phyloP scores from a whole-genome alignment of 768 basidiomycete genomes.

The Boletus subcaerulescens region DNA sequence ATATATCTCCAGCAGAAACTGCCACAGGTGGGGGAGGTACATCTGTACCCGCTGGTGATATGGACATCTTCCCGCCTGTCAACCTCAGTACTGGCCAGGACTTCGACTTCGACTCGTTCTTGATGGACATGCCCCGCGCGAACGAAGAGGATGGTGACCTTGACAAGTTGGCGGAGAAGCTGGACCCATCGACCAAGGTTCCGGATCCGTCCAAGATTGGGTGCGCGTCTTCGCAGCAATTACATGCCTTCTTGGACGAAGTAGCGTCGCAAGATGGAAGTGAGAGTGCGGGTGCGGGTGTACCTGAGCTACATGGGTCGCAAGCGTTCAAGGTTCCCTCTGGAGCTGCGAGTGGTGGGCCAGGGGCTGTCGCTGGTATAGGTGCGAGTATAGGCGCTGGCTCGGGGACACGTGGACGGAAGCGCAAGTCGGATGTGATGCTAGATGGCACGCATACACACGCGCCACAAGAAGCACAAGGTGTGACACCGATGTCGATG shows the following conservation, averaged over 20 bases:
- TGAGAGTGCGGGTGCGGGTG: conserved; percentile 1
- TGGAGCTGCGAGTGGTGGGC: not conserved
- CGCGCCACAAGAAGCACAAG: not conserved
- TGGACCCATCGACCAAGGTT: conserved; percentile 30
- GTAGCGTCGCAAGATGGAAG: conserved; percentile 34
- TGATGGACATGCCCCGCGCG: conserved; percentile 37
- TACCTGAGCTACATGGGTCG: not conserved
- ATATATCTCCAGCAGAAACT: conserved; percentile 9
- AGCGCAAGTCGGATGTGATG: conserved; percentile 40
- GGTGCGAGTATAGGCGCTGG: not conserved
- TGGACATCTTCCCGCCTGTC: conserved; percentile 20
- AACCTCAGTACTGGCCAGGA: conserved; percentile 11
- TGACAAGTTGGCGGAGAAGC: conserved; percentile 34
- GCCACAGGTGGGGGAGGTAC: conserved; percentile 1
- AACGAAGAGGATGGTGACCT: conserved; percentile 28
- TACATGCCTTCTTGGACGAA: conserved; percentile 44
- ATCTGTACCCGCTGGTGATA: not conserved
- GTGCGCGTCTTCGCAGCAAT: conserved; percentile 34
- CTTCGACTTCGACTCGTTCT: conserved; percentile 41
- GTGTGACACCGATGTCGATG: not conserved
- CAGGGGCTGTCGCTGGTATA: not conserved
- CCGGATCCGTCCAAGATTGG: conserved; percentile 29
- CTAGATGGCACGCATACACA: conserved; percentile 10
- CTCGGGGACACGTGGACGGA: conserved; percentile 24
- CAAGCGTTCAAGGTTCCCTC: conserved; percentile 6